Evolutionary conservation across 2,329 filamentous ascomycete species (phyloP), one percentile per base, ranked within the genome.

Genomic region (Fusarium foetens): DNA sequence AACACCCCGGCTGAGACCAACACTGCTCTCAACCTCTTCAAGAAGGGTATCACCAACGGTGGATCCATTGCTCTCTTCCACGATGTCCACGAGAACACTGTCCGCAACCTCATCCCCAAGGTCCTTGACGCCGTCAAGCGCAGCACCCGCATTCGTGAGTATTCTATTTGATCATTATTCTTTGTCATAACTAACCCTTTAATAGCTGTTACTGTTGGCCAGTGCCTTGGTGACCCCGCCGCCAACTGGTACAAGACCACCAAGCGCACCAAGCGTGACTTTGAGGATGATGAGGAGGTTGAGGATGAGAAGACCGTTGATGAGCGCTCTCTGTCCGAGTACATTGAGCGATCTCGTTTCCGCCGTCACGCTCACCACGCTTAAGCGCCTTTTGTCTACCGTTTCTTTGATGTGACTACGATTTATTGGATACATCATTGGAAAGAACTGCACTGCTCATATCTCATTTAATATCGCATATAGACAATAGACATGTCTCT

Each of bases 31-130:
- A 38, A 60, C 14, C 27, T 57, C 45, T 80, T 86, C 66, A 73
- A 69, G 16, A 64, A 51, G 51, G 76, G 74, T 14, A 71, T 80
- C 23, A 67, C 74, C 60, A 60, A 71, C 25, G 75, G 76, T 53
- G 77, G 78, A 52, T 86, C 83, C 68, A 82, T 89, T 41, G 80
- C 83, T 43, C 87, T 89, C 68, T 82, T 81, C 5, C 84, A 86
- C 71, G 84, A 86, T 64, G 83, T 85, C 58, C 82, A 85, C 63
- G 73, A 80, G 66, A 79, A 81, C 58, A 83, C 83, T 10, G 82
- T 80, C 31, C 64, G 58, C 35, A 58, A 69, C 51, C 66, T 68
- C 19, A 69, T 68, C 6, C 66, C 66, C 39, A 68, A 68, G 51
- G 66, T 68, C 14, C 66, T 68, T 19, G 66, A 68, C 2, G 66